phyloP scores from a whole-genome alignment of 2,329 filamentous ascomycete genomes.

The Calonectria pseudoturangicola region DNA sequence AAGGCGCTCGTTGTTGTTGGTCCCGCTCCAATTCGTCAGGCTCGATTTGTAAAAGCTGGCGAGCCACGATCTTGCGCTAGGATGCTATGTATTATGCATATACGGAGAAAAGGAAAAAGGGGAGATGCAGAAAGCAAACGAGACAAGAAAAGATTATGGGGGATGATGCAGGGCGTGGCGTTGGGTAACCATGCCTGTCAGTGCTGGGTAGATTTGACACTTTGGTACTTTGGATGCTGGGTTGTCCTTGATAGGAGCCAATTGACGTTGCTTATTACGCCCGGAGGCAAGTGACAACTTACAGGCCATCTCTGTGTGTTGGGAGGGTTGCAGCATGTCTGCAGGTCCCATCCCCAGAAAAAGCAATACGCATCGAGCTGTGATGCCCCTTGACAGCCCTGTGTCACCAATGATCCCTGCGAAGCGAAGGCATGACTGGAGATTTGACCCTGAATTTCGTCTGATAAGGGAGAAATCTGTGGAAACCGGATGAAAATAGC shows the following conservation, averaged over 20 bases:
- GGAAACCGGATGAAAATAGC: constrained; percentile 31
- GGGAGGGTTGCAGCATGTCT: constrained; percentile 1
- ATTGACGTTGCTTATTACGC: constrained; percentile 7
- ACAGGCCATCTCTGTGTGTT: constrained; percentile 15
- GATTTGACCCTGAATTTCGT: neutral
- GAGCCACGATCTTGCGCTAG: neutral
- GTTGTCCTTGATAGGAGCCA: constrained; percentile 9
- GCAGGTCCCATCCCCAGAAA: constrained; percentile 20
- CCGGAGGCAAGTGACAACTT: constrained; percentile 19
- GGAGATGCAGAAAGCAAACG: constrained; percentile 1
- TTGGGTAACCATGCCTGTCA: constrained; percentile 18
- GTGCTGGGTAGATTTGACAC: constrained; percentile 2
- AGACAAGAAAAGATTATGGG: constrained; percentile 26
- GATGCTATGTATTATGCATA: neutral
- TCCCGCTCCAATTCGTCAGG: constrained; percentile 11
- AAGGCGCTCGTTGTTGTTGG: neutral
- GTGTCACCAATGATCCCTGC: constrained; percentile 26
- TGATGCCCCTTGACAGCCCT: constrained; percentile 13
- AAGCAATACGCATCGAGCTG: constrained; percentile 29
- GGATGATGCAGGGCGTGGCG: constrained; percentile 14
- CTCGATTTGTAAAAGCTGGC: constrained; percentile 2
- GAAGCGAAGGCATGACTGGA: constrained; percentile 10
- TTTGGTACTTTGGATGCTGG: constrained; percentile 14
- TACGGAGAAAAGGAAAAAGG: neutral
- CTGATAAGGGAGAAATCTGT: neutral